These are phyloP conservation scores for Aspergillus hiratsukae DNA, from an alignment of 2,329 filamentous ascomycete species.

Conservation along the genomic window DNA sequence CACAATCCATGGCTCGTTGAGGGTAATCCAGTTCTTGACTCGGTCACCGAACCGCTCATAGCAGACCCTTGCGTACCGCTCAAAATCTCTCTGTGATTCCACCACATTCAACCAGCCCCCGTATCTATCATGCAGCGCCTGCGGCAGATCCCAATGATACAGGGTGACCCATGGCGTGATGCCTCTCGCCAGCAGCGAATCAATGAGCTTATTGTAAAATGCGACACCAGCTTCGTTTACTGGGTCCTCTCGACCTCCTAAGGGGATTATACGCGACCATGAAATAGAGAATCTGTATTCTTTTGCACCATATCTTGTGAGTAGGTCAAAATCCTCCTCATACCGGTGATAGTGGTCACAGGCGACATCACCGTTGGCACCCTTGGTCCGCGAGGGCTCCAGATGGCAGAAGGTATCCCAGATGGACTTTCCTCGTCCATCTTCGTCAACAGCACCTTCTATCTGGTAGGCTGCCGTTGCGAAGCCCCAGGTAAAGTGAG, in stretches of 20 bases:
- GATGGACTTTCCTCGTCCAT: slow-evolving; percentile 34
- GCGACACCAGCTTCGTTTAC: slow-evolving; percentile 42
- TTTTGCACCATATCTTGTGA: slow-evolving; percentile 24
- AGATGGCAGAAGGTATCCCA: slow-evolving; percentile 37
- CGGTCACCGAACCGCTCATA: slow-evolving; percentile 27
- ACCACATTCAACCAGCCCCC: slow-evolving; percentile 14
- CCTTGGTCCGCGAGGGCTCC: slow-evolving; percentile 22
- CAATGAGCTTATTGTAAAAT: slow-evolving; percentile 45
- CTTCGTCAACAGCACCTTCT: slow-evolving; percentile 37
- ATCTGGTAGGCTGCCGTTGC: slow-evolving; percentile 39
- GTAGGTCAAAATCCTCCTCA: slow-evolving; percentile 36
- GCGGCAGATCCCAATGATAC: slow-evolving; percentile 39
- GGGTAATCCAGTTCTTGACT: slow-evolving; percentile 29
- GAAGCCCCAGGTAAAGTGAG: slow-evolving; percentile 38
- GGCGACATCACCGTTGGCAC: slow-evolving; percentile 44
- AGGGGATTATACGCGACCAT: slow-evolving; percentile 45
- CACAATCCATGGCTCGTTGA: slow-evolving; percentile 26
- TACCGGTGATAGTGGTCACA: slow-evolving; percentile 46
- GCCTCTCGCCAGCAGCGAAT: slow-evolving; percentile 35
- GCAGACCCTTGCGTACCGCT: slow-evolving; percentile 25
- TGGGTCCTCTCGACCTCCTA: slow-evolving; percentile 35
- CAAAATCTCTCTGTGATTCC: neutral
- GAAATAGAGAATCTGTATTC: slow-evolving; percentile 40
- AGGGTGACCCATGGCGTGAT: slow-evolving; percentile 41
- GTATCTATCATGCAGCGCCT: slow-evolving; percentile 33